These are phyloP conservation scores for Xylaria palmicola DNA, from an alignment of 495 filamentous ascomycete genomes.

Conservation along the genomic window DNA sequence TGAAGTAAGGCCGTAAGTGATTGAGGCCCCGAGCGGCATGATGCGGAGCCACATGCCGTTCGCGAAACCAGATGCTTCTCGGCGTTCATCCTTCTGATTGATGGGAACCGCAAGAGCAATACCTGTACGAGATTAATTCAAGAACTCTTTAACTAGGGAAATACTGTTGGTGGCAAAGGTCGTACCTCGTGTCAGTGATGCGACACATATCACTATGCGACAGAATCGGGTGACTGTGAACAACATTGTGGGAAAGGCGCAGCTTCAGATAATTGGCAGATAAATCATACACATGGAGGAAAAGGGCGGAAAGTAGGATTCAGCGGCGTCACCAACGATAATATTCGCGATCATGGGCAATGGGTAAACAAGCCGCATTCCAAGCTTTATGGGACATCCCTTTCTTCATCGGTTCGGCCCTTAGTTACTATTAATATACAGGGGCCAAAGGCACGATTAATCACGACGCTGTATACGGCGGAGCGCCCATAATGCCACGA, in stretches of 20 bases:
- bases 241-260: neutral
- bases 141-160: too few species aligned
- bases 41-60: slow-evolving; percentile 41
- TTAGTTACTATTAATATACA: neutral
- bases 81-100: neutral
- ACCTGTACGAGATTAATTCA: neutral
- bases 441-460: neutral
- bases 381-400: neutral
- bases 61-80: slow-evolving; percentile 19
- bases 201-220: slow-evolving; percentile 2
- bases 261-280: neutral
- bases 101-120: slow-evolving; percentile 4
- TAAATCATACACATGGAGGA: neutral
- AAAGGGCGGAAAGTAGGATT: neutral
- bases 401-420: neutral
- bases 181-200: slow-evolving; percentile 9
- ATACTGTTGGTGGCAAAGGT: too few species aligned
- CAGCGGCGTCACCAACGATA: slow-evolving; percentile 6
- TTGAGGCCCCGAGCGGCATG: slow-evolving; percentile 57
- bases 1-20: slow-evolving; percentile 47
- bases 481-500: slow-evolving; percentile 1
- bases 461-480: neutral
- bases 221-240: neutral
- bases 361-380: neutral
- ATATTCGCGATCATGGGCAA: neutral